Evolutionary conservation across 768 basidiomycete species (phyloP).

Genomic region (Xerocomus brunneocitrinus): DNA sequence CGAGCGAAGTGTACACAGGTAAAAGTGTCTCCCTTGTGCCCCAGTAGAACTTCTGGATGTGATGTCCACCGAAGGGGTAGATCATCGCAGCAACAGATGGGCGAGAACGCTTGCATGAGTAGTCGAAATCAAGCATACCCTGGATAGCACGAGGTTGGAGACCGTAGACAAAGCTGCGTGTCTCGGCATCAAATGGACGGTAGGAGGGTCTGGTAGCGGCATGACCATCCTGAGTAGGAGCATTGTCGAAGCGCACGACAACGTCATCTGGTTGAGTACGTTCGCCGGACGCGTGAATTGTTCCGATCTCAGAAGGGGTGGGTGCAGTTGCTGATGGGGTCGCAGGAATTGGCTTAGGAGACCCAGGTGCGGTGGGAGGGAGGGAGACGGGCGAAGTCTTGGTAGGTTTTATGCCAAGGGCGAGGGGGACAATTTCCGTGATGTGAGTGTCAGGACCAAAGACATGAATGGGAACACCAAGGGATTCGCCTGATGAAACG

Average conservation of each 20-base stretch:
- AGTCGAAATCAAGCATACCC: conserved; percentile 98
- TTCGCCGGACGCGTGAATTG: conserved; percentile 72
- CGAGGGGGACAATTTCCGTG: conserved; percentile 97
- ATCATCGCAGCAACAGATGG: conserved; percentile 99
- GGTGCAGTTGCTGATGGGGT: conserved; percentile 34
- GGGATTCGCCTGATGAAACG: conserved; percentile 59
- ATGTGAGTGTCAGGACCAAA: conserved; percentile 99
- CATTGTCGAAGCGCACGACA: conserved; percentile 80
- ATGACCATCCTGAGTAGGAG: conserved; percentile 27
- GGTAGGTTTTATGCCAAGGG: conserved; percentile 65
- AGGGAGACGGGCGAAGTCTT: conserved; percentile 32
- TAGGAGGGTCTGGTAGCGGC: conserved; percentile 62
- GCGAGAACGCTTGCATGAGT: conserved; percentile 86
- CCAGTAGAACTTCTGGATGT: conserved; percentile 99
- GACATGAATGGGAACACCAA: conserved; percentile 95
- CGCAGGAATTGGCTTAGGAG: conserved; percentile 27
- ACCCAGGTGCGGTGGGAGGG: conserved; percentile 46
- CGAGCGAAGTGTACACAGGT: conserved; percentile 91
- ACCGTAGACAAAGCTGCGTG: conserved; percentile 97
- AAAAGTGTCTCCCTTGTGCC: conserved; percentile 98
- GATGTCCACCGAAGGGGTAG: conserved; percentile 99
- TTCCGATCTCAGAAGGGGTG: conserved; percentile 49
- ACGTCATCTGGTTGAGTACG: conserved; percentile 84
- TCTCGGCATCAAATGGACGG: conserved; percentile 88
- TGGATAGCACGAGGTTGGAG: conserved; percentile 99